phyloP scores from a whole-genome alignment of 192 early-diverging fungal genomes.

The Podila verticillata region DNA sequence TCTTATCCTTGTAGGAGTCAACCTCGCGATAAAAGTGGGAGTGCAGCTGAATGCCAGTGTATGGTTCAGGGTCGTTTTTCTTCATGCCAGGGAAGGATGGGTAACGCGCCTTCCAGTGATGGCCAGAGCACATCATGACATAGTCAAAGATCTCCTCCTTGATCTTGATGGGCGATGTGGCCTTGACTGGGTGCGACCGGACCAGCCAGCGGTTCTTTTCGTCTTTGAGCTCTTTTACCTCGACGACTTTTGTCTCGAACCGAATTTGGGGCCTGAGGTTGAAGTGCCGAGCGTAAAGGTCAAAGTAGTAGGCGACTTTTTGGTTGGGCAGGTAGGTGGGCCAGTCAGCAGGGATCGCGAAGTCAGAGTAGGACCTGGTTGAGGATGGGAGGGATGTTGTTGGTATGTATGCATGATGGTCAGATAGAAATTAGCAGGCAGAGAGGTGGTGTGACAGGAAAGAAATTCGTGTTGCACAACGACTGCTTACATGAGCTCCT shows the following conservation, averaged over 20 bases:
- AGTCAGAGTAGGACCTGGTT: constrained; percentile 60
- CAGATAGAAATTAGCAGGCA: neutral
- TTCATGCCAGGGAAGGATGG: constrained; percentile 65
- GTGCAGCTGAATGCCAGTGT: constrained; percentile 61
- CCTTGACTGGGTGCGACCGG: constrained; percentile 10
- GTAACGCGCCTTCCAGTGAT: constrained; percentile 63
- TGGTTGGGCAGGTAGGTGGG: constrained; percentile 62
- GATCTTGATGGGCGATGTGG: constrained; percentile 8
- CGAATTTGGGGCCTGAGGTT: constrained; percentile 61
- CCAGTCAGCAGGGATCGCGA: constrained; percentile 68
- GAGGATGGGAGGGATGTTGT: neutral
- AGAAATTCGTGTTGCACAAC: too few relatives aligned
- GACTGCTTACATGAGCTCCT: constrained; percentile 50
- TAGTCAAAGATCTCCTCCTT: constrained; percentile 66
- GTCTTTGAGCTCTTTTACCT: constrained; percentile 53
- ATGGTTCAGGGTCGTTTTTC: constrained; percentile 18
- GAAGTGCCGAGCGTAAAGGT: constrained; percentile 61
- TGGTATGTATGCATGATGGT: neutral
- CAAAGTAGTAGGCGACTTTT: constrained; percentile 61
- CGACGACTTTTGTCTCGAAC: constrained; percentile 60
- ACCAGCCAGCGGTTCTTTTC: constrained; percentile 54
- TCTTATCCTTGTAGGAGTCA: constrained; percentile 59
- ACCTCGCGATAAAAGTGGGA: constrained; percentile 67
- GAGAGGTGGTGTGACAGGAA: neutral
- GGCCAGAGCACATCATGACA: constrained; percentile 70